Evolutionary conservation across 2,329 filamentous ascomycete genomes (phyloP).

Genomic region (Aureobasidium sp.): DNA sequence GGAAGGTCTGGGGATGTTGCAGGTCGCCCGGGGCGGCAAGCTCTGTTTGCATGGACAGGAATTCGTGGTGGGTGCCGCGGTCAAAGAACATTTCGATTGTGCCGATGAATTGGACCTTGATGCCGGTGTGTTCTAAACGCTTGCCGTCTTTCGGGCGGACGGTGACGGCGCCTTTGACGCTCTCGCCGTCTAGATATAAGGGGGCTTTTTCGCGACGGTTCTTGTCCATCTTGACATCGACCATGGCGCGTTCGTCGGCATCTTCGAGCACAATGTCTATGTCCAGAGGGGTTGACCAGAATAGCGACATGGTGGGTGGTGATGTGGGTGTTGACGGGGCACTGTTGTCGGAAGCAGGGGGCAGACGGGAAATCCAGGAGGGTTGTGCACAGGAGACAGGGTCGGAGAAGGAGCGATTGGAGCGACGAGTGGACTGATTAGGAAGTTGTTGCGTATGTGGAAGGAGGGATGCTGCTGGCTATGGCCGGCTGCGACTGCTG

Average conservation of each 20-base stretch:
- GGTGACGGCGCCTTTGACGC: slow-evolving; percentile 92
- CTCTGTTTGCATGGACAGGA: slow-evolving; percentile 93
- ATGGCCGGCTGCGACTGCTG: neutral
- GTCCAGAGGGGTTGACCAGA: slow-evolving; percentile 96
- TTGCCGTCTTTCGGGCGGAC: slow-evolving; percentile 97
- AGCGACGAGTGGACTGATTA: neutral
- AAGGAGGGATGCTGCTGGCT: neutral
- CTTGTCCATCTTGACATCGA: slow-evolving; percentile 98
- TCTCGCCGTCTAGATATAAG: slow-evolving; percentile 96
- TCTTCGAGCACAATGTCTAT: slow-evolving; percentile 98
- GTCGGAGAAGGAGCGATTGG: neutral
- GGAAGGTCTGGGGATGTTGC: slow-evolving; percentile 96
- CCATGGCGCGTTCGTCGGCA: slow-evolving; percentile 85
- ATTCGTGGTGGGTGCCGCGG: slow-evolving; percentile 98
- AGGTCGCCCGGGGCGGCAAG: slow-evolving; percentile 94
- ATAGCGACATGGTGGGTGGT: slow-evolving; percentile 69
- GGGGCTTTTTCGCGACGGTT: slow-evolving; percentile 94
- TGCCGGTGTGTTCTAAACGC: slow-evolving; percentile 92
- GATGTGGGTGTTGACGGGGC: neutral
- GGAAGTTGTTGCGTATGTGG: neutral
- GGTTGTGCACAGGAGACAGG: neutral
- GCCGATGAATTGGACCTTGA: slow-evolving; percentile 99
- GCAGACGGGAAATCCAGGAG: neutral
- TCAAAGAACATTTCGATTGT: slow-evolving; percentile 99
- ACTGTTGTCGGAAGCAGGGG: neutral